Percentiles rank a stretch among this genome's conserved stretches.
These are phyloP conservation scores for Sporodiniella umbellata DNA, from an alignment of 371 early-diverging fungal species.

Conservation along the genomic window DNA sequence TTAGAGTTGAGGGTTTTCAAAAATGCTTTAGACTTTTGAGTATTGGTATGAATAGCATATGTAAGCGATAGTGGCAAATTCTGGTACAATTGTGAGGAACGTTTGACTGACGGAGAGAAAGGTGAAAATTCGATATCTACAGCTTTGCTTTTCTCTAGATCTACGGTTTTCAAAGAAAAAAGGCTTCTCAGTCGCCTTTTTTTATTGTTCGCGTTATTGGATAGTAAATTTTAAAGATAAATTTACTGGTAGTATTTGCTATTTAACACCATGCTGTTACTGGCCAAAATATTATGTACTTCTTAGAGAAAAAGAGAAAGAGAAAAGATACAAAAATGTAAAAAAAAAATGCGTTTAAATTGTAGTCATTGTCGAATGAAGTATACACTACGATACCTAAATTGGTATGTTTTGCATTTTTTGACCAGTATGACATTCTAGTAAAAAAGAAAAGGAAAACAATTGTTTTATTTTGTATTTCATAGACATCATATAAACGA, in stretches of 20 bases:
- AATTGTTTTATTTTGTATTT: too few species aligned
- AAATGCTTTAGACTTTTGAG: too few species aligned
- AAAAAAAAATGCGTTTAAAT: background rate
- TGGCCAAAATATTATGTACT: background rate
- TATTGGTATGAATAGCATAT: too few species aligned
- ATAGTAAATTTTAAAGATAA: background rate
- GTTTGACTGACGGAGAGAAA: conserved; percentile 7
- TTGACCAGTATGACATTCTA: too few species aligned
- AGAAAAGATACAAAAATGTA: background rate
- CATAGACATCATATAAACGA: too few species aligned
- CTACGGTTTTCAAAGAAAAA: background rate
- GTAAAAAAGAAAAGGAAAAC: too few species aligned
- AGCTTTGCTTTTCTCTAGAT: conserved; percentile 2
- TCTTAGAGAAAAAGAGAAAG: background rate
- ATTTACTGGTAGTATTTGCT: background rate
- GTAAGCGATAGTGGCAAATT: conserved; percentile 8
- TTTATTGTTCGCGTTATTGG: background rate
- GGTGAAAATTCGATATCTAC: too few species aligned
- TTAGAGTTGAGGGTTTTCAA: too few species aligned
- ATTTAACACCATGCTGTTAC: background rate
- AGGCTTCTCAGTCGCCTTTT: conserved; percentile 7
- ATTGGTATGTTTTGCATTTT: too few species aligned
- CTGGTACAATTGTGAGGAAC: conserved; percentile 5
- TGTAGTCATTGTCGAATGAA: too few species aligned
- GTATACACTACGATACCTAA: too few species aligned